A percentile compares a stretch with the other conserved stretches of the same genome.
These are phyloP conservation scores for Colletotrichum theobromicola DNA, from an alignment of 2,329 filamentous ascomycete genomes.

Conservation along the genomic window DNA sequence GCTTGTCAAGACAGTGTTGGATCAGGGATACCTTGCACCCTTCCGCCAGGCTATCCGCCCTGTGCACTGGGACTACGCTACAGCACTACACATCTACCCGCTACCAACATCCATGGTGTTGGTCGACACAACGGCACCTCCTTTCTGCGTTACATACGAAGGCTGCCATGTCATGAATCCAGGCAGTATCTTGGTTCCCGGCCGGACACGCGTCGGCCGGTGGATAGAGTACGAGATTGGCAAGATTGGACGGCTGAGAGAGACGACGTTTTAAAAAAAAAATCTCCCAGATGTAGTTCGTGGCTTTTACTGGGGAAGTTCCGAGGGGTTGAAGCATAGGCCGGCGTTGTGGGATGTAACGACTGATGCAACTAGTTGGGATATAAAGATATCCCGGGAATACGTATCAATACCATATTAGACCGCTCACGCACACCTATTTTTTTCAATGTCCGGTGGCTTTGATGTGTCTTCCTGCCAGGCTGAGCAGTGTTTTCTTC, in stretches of 20 bases:
- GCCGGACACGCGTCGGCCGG: slow-evolving; percentile 70
- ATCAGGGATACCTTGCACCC: slow-evolving; percentile 87
- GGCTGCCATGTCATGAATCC: slow-evolving; percentile 97
- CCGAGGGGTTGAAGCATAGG: not conserved
- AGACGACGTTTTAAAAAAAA: slow-evolving; percentile 59
- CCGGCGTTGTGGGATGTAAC: not conserved
- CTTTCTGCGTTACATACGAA: slow-evolving; percentile 91
- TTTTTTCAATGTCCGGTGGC: not conserved
- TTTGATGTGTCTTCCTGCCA: not conserved
- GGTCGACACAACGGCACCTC: slow-evolving; percentile 79
- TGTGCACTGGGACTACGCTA: slow-evolving; percentile 87
- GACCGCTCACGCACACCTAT: not conserved
- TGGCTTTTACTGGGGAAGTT: not conserved
- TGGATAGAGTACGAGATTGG: slow-evolving; percentile 90
- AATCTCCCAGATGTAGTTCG: not conserved
- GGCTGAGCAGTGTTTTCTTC: not conserved
- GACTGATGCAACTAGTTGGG: not conserved
- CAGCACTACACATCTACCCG: slow-evolving; percentile 82
- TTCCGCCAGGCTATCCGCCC: slow-evolving; percentile 83
- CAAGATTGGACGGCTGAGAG: slow-evolving; percentile 65
- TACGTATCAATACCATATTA: not conserved
- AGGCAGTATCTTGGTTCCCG: slow-evolving; percentile 74
- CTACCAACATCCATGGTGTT: slow-evolving; percentile 84
- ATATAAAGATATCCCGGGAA: not conserved
- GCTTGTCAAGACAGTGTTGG: slow-evolving; percentile 88